phyloP scores from a whole-genome alignment of 2,329 filamentous ascomycete species.

The Arthroderma uncinatum region DNA sequence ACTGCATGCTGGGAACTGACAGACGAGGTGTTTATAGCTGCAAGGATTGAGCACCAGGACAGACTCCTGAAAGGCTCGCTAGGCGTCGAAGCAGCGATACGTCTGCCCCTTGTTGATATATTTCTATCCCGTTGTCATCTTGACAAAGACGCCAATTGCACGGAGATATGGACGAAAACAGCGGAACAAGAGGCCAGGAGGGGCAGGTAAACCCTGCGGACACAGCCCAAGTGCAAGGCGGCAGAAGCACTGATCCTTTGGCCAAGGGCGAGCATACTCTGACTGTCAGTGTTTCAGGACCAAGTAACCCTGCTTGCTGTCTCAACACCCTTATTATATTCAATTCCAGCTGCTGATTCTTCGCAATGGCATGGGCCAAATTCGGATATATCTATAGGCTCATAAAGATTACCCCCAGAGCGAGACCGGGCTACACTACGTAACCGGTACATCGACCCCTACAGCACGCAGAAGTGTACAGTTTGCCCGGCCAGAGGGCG shows the following conservation, averaged over 20 bases:
- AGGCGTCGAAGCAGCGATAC: neutral
- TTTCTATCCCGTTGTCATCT: neutral
- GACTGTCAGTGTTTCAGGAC: neutral
- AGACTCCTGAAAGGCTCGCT: neutral
- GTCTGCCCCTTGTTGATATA: neutral
- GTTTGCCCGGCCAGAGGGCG: constrained; percentile 51
- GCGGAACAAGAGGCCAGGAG: neutral
- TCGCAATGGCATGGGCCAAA: neutral
- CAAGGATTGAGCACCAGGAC: neutral
- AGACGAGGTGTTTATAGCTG: neutral
- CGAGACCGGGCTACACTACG: constrained; percentile 14
- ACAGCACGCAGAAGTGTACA: constrained; percentile 58
- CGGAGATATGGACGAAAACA: neutral
- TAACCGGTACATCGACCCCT: constrained; percentile 27
- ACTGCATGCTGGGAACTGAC: too few species aligned
- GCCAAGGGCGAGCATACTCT: neutral
- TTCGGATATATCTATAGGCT: neutral
- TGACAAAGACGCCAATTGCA: neutral
- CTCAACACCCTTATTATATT: neutral
- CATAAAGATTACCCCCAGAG: neutral
- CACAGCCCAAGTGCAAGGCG: neutral
- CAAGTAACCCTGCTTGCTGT: neutral
- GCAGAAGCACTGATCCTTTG: neutral
- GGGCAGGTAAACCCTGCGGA: neutral
- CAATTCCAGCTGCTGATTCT: neutral